Base-by-base conservation (phyloP, 2,329 filamentous ascomycete species). In the Claviceps monticola region DNA sequence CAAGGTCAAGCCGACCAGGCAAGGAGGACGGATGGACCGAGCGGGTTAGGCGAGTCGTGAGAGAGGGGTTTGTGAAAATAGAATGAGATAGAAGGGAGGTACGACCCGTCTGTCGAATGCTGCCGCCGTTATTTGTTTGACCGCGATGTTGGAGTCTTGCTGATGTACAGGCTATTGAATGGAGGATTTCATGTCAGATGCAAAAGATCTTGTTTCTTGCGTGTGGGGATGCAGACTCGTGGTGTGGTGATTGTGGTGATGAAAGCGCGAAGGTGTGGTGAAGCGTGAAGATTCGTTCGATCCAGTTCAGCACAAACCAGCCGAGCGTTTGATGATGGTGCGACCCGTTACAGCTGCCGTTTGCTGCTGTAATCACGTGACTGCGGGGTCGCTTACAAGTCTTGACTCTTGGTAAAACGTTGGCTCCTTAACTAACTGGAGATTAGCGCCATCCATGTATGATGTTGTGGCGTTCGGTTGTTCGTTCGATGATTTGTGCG, bases 341-440 rank as follows among this genome's bases (percentile, higher is more conserved):
- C 56, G 61, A 59, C 60, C 46, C 51, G 23, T 61, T 57, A 45
- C 55, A 53, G 56, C 55, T 49, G 56, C n/a, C 51, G 51, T 54
- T 57, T 56, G 26, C 39, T 56, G 51, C 56, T 55, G 23, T 39
- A 34, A 54, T 67, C 65, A 68, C 65, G 65, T 67, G 65, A 58
- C 52, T 55, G 62, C 59, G 62, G 63, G 64, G 64, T 59, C 61
- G 51, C 54, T 42, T 29, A 14, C 23, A n/a, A 13, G 14, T 26
- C 16, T 11, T 6, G 23, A 17, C 14, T 19, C 14, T 39, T 17
- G 7, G 17, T 17, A 14, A 42, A 42, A 29, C 26, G 26, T 29
- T 9, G 26, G 26, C 26, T 9, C 26, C 26, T 29, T 29, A 29
- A 11, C 26, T 29, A 29, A 11, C 26, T 29, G 26, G 8, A 29